These are phyloP conservation scores for Ascobolus immersus DNA, from an alignment of 495 filamentous ascomycete genomes.

Conservation along the genomic window DNA sequence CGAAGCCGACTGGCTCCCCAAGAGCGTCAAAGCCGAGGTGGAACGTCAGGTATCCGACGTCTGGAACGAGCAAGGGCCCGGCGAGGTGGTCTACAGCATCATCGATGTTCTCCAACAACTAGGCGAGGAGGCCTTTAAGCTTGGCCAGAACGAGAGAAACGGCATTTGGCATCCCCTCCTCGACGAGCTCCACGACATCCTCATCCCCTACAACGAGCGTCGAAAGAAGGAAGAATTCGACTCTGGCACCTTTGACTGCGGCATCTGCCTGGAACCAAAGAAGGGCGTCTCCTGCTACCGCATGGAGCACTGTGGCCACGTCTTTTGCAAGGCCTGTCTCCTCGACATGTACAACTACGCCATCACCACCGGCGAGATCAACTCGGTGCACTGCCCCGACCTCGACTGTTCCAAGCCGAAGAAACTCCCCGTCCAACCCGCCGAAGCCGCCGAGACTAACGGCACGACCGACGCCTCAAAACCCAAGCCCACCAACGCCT, in stretches of 20 bases:
- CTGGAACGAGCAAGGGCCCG: conserved; percentile 63
- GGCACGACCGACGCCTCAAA: conserved; percentile 15
- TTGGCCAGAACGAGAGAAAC: conserved; percentile 23
- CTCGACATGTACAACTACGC: conserved; percentile 71
- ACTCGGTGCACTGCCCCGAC: conserved; percentile 46
- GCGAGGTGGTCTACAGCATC: conserved; percentile 56
- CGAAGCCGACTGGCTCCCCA: conserved; percentile 43
- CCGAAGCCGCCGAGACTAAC: conserved; percentile 6
- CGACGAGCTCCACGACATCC: conserved; percentile 35
- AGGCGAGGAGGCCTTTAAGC: conserved; percentile 50
- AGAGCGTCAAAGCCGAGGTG: conserved; percentile 29
- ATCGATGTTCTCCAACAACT: conserved; percentile 70
- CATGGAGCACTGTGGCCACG: conserved; percentile 56
- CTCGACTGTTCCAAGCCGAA: conserved; percentile 32
- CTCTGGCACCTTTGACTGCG: conserved; percentile 68
- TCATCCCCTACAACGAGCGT: conserved; percentile 21
- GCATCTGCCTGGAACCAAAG: conserved; percentile 77
- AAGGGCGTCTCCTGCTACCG: conserved; percentile 62
- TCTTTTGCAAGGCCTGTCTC: conserved; percentile 68
- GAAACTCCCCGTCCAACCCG: conserved; percentile 5
- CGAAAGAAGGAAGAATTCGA: conserved; percentile 34
- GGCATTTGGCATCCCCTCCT: conserved; percentile 28
- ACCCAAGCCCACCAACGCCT: conserved; percentile 19
- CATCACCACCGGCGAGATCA: conserved; percentile 63
- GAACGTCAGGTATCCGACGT: conserved; percentile 32